A percentile compares a stretch with the other conserved stretches of the same genome.
These are phyloP conservation scores for Lentinus brumalis DNA, from an alignment of 768 basidiomycete genomes.

Conservation along the genomic window DNA sequence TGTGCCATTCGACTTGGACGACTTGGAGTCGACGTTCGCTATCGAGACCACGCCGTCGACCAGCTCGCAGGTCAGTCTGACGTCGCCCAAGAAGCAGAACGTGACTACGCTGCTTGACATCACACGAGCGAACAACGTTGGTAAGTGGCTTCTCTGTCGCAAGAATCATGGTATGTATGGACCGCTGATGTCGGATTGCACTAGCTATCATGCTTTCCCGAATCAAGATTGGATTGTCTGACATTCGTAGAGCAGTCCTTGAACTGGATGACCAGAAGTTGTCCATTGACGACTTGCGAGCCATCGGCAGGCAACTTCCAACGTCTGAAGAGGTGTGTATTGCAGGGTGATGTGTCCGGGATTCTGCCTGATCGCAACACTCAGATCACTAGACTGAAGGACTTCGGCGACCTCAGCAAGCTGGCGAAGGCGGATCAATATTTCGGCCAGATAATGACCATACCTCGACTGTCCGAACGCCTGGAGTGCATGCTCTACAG, in stretches of 20 bases:
- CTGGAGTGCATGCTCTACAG: conserved; percentile 85
- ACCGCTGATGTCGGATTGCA: conserved; percentile 1
- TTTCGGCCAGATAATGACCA: conserved; percentile 73
- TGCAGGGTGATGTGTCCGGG: neutral
- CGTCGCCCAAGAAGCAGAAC: conserved; percentile 54
- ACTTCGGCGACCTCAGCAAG: conserved; percentile 70
- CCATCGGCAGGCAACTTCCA: conserved; percentile 74
- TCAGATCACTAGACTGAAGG: conserved; percentile 64
- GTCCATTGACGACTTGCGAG: conserved; percentile 73
- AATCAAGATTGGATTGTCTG: conserved; percentile 63
- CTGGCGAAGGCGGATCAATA: conserved; percentile 86
- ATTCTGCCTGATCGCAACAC: neutral
- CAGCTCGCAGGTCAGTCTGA: conserved; percentile 43
- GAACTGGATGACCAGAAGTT: conserved; percentile 69
- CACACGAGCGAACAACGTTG: conserved; percentile 82
- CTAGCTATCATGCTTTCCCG: conserved; percentile 83
- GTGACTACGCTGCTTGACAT: conserved; percentile 77
- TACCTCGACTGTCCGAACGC: conserved; percentile 74
- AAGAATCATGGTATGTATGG: neutral
- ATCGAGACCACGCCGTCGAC: conserved; percentile 50
- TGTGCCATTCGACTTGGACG: conserved; percentile 58
- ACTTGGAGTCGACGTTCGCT: conserved; percentile 74
- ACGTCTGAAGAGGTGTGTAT: conserved; percentile 73
- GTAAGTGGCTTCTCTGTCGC: conserved; percentile 39
- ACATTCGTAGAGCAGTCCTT: conserved; percentile 72